A percentile compares a stretch with the other conserved stretches of the same genome.
Conservation (phyloP, 106 monocot species). For the Cymbidium sinense region DNA sequence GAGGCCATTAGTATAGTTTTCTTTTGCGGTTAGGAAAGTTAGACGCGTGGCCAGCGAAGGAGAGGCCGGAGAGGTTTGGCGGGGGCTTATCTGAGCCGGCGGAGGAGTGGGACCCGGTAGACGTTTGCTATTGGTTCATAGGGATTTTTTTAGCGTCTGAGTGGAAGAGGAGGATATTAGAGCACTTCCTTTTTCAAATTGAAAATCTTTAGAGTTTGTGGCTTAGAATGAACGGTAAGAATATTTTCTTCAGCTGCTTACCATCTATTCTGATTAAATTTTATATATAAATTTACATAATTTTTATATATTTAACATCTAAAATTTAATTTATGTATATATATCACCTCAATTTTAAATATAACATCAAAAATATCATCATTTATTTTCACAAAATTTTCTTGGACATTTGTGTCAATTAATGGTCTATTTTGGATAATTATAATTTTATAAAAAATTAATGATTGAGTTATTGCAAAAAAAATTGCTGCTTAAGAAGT, state of each 20-base stretch:
- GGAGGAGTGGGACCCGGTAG: background rate
- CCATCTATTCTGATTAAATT: no score
- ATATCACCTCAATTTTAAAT: no score
- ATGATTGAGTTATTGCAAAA: no score
- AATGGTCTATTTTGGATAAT: no score
- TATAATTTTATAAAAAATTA: no score
- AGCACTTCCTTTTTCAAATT: background rate
- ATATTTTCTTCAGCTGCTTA: background rate
- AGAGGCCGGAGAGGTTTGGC: background rate
- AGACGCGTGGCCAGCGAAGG: slow-evolving; percentile 9
- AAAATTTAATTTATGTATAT: no score
- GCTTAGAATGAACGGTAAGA: background rate
- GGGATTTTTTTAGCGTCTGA: slow-evolving; percentile 10
- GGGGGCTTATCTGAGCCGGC: slow-evolving; percentile 6
- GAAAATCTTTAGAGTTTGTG: background rate
- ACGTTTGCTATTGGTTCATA: slow-evolving; percentile 8
- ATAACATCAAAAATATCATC: no score
- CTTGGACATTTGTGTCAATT: no score
- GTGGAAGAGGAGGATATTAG: slow-evolving; percentile 1
- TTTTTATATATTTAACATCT: no score
- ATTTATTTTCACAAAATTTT: no score
- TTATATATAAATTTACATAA: no score
- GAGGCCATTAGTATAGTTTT: background rate
- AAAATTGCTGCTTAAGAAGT: no score
- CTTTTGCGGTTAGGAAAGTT: background rate